Base-by-base conservation (phyloP, 805 yeast genomes). In the Saccharomycopsis vini region DNA sequence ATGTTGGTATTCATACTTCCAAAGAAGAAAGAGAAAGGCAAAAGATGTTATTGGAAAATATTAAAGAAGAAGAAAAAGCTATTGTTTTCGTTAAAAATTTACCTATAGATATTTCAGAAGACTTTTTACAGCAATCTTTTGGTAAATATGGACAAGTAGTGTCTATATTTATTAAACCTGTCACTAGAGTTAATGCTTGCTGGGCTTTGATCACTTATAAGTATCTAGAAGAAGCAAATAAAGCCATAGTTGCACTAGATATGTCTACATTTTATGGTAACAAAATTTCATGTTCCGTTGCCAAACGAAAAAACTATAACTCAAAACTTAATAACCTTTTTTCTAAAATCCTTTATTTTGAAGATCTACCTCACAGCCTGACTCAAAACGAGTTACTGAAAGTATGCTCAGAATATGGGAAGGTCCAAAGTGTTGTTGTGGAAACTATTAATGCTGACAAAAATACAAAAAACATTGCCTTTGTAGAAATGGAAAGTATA, bases 161-260 rank as follows among this genome's bases (percentile, higher is more conserved):
- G 40, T 62, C 67, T 5, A 60, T 63, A 2, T 63, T 54, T 43
- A 51, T 60, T 12, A 57, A 63, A 6, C 54, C 56, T 10, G 60
- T 55, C 12, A 26, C 45, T 5, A 53, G 46, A 38, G 51, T 52
- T 33, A 52, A 54, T 12, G 53, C 64, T 5, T 44, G 53, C 19
- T 61, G 64, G 63, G 69, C 69, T 5, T 69, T 68, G 49, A 60
- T 71, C 2, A 68, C 69, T 15, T 71, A 63, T 52, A 66, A 64
- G 46, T 59, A 57, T 26, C 58, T 60, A 21, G 45, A 53, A 6
- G 65, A 60, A 37, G 67, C 71, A 1, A 51, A 53, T 21, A 48
- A 52, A 3, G 67, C 72, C 10, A 64, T 72, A 16, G 51, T 58
- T 19, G 45, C 49, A 15, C 52, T 61, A 31, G 58, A 68, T 44